phyloP scores from a whole-genome alignment of 805 yeast genomes.

The Nakazawaea populi region DNA sequence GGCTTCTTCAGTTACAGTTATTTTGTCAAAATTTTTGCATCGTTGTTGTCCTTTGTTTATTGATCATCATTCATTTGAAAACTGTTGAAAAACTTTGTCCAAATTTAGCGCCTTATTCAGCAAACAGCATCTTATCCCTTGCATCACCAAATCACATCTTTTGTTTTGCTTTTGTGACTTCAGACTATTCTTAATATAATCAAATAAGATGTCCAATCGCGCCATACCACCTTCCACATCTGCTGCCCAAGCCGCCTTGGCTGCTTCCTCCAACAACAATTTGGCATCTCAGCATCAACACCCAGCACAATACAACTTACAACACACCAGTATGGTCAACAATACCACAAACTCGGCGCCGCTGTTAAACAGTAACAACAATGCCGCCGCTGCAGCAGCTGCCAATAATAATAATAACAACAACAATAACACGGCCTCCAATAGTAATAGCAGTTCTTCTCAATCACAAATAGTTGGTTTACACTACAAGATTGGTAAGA shows the following conservation, averaged over 20 bases:
- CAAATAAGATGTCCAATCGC: constrained; percentile 1
- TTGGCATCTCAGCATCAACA: constrained; percentile 1
- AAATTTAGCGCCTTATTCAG: no score
- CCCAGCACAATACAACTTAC: not conserved
- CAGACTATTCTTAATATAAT: not conserved
- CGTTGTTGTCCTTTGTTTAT: no score
- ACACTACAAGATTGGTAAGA: constrained; percentile 94
- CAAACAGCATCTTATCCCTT: no score
- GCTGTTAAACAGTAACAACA: not conserved
- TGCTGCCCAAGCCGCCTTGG: constrained; percentile 22
- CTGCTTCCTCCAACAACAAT: constrained; percentile 19
- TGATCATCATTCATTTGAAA: no score
- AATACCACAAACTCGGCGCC: no score
- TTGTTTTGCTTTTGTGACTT: no score
- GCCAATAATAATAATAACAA: not conserved
- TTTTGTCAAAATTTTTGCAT: no score
- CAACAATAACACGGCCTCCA: not conserved
- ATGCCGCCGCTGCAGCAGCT: not conserved
- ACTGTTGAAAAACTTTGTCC: no score
- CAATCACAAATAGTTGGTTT: constrained; percentile 76
- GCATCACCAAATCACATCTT: no score
- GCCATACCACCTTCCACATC: constrained; percentile 11
- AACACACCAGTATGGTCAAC: not conserved
- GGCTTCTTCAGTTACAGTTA: no score
- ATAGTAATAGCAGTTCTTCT: constrained; percentile 18